Conservation (phyloP, 345 rosid species). For the Lenwebbia sp. region DNA sequence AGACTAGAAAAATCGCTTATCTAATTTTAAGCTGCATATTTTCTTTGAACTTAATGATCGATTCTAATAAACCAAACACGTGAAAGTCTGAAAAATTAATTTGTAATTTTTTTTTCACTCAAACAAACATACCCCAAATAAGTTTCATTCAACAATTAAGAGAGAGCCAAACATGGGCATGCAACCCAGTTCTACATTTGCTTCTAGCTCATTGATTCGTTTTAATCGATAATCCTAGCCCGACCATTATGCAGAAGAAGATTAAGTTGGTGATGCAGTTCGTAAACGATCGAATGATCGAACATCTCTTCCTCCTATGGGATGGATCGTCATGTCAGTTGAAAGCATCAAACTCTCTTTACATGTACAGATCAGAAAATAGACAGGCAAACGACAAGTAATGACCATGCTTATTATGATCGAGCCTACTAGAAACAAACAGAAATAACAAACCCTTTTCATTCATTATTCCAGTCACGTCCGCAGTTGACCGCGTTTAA, state of each 20-base stretch:
- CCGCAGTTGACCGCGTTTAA: accelerated
- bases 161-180: not conserved
- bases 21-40: not conserved
- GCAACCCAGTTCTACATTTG: not conserved
- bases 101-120: not conserved
- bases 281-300: accelerated
- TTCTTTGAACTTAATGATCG: not conserved
- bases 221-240: not conserved
- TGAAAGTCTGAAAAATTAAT: not conserved
- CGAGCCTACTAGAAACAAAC: not conserved
- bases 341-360: not conserved
- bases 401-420: not conserved
- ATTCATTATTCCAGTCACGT: not conserved
- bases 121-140: not conserved
- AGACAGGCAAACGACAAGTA: not conserved
- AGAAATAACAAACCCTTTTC: not conserved
- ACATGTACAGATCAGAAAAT: not conserved
- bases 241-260: not conserved
- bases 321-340: not conserved
- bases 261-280: accelerated
- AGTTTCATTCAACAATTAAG: too few species aligned
- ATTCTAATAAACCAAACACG: not conserved
- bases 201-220: not conserved
- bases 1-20: not conserved
- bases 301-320: not conserved